Percentiles rank a stretch among this genome's conserved stretches.
These are phyloP conservation scores for Monsonia emarginata DNA, from an alignment of 441 rosid genomes.

Conservation along the genomic window DNA sequence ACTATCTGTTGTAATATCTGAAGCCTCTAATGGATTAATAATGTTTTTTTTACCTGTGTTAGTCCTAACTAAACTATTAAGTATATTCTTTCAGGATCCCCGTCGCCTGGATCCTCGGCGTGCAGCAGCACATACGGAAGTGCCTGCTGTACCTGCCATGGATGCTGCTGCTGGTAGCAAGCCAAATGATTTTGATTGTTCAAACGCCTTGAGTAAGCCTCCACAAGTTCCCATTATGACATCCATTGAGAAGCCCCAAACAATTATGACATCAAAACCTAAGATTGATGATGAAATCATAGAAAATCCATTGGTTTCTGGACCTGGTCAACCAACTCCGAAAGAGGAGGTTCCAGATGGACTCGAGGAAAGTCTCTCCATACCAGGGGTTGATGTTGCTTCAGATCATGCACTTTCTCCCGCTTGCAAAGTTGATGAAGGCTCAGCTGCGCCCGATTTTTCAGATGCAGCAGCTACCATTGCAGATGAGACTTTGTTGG, in stretches of 20 bases:
- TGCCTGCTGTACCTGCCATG: slow-evolving; percentile 29
- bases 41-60: slow-evolving; percentile 1
- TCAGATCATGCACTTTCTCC: slow-evolving; percentile 45
- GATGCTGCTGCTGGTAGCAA: slow-evolving; percentile 42
- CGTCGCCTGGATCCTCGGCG: slow-evolving; percentile 97
- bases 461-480: slow-evolving; percentile 36
- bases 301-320: slow-evolving; percentile 36
- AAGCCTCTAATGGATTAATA: too few relatives aligned
- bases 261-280: slow-evolving; percentile 26
- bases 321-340: slow-evolving; percentile 33
- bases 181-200: slow-evolving; percentile 45
- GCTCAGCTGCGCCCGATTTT: slow-evolving; percentile 29
- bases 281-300: slow-evolving; percentile 36
- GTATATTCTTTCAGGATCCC: slow-evolving; percentile 63
- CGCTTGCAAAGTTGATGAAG: slow-evolving; percentile 35
- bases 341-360: slow-evolving; percentile 39
- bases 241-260: slow-evolving; percentile 33
- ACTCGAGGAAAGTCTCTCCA: slow-evolving; percentile 36
- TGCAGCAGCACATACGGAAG: slow-evolving; percentile 37
- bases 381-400: slow-evolving; percentile 36
- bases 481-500: slow-evolving; percentile 37
- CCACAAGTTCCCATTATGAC: slow-evolving; percentile 28
- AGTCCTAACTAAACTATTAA: slow-evolving; percentile 22
- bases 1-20: slow-evolving; percentile 3
- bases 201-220: slow-evolving; percentile 40